A percentile compares a stretch with the other conserved stretches of the same genome.
Conservation (phyloP, 768 basidiomycete species). For the Russula sp. region DNA sequence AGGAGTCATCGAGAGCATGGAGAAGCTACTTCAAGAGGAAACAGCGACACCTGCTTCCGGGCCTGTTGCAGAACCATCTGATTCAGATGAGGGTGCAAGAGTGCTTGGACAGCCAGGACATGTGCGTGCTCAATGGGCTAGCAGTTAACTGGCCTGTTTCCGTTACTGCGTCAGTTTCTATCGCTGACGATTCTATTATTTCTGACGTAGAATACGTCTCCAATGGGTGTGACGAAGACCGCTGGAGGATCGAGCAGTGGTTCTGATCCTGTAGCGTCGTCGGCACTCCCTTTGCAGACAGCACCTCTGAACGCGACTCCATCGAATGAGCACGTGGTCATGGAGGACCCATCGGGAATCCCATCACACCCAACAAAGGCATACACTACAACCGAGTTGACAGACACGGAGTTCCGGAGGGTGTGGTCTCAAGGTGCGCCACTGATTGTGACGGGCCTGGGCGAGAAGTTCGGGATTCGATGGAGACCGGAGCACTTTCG, state of each 20-base stretch:
- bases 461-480: constrained; percentile 50
- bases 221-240: neutral
- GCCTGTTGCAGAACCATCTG: neutral
- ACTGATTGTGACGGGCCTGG: constrained; percentile 64
- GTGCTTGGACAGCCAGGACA: neutral
- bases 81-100: neutral
- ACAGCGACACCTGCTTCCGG: neutral
- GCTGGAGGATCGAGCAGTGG: neutral
- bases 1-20: constrained; percentile 63
- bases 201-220: neutral
- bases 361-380: constrained; percentile 37
- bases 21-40: constrained; percentile 36
- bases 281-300: neutral
- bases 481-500: constrained; percentile 87
- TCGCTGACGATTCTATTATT: neutral
- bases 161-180: neutral
- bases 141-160: neutral
- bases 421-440: constrained; percentile 74
- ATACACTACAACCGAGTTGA: constrained; percentile 43
- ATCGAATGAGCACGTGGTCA: neutral
- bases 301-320: neutral
- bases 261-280: neutral
- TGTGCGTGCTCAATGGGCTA: neutral
- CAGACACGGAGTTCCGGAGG: constrained; percentile 51
- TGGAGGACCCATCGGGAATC: constrained; percentile 14